Evolutionary conservation across 2,329 filamentous ascomycete genomes (phyloP).

Genomic region (Stemphylium beticola): DNA sequence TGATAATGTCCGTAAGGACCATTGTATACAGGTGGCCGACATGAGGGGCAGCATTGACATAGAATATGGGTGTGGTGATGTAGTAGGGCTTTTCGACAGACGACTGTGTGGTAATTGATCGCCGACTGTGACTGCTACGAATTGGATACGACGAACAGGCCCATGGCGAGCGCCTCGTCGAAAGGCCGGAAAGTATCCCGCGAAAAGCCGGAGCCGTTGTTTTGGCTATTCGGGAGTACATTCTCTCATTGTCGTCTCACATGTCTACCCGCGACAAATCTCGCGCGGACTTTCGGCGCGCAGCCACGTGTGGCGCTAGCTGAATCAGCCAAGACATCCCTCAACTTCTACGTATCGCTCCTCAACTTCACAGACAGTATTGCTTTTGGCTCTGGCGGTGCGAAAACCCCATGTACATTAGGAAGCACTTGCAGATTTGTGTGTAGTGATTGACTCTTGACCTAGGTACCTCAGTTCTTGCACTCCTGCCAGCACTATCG

Average conservation of each 20-base stretch:
- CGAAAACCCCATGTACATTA: too few species aligned
- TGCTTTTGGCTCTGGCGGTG: background rate
- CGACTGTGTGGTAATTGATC: slow-evolving; percentile 26
- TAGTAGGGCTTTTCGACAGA: slow-evolving; percentile 80
- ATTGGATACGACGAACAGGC: slow-evolving; percentile 30
- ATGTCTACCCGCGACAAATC: slow-evolving; percentile 18
- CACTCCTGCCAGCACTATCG: too few species aligned
- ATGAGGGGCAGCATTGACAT: slow-evolving; percentile 97
- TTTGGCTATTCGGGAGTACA: slow-evolving; percentile 36
- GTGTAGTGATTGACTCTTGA: too few species aligned
- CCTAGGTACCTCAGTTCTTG: too few species aligned
- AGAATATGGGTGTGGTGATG: slow-evolving; percentile 96
- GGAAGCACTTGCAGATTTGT: too few species aligned
- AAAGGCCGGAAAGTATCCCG: slow-evolving; percentile 19
- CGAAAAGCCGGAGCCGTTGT: slow-evolving; percentile 26
- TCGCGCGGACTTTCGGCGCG: slow-evolving; percentile 25
- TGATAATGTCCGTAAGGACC: slow-evolving; percentile 87
- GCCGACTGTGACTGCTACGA: slow-evolving; percentile 23
- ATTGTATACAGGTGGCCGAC: slow-evolving; percentile 94
- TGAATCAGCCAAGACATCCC: background rate
- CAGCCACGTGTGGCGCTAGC: slow-evolving; percentile 18
- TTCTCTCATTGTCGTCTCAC: slow-evolving; percentile 30
- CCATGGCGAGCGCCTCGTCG: slow-evolving; percentile 28
- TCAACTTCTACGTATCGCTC: background rate
- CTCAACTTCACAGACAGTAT: background rate